Base-by-base conservation (phyloP, 495 filamentous ascomycete genomes). In the Penicillium alfredii region DNA sequence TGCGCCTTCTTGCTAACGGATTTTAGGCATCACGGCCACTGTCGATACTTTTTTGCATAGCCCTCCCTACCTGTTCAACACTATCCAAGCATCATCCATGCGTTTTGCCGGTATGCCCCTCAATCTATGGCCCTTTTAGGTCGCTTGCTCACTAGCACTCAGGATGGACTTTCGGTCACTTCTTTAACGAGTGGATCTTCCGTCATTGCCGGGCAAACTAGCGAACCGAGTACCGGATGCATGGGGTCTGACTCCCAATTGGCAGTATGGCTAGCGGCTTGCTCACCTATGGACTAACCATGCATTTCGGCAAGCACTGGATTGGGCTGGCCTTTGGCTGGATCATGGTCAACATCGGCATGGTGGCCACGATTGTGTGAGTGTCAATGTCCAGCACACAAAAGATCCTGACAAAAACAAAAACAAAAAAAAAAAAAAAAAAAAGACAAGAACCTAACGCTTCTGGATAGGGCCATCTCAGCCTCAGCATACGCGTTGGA, bases 401-500 rank as follows among this genome's bases (percentile, higher is more conserved):
- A n/a, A n/a, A n/a, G n/a, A n/a, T n/a, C n/a, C n/a, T n/a, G n/a
- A n/a, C n/a, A n/a, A n/a, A n/a, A n/a, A n/a, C n/a, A n/a, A n/a
- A n/a, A n/a, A n/a, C n/a, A n/a, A n/a, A n/a, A n/a, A n/a, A n/a
- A n/a, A n/a, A n/a, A n/a, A n/a, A n/a, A n/a, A n/a, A n/a, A n/a
- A n/a, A n/a, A n/a, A n/a, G n/a, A n/a, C n/a, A n/a, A n/a, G n/a
- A n/a, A n/a, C n/a, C n/a, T n/a, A n/a, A n/a, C n/a, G n/a, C n/a
- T n/a, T n/a, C n/a, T n/a, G n/a, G n/a, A 25, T 20, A 66, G 58
- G 3, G 58, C 61, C 10, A 61, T 67, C 10, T 61, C 59, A 11
- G 60, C 57, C 10, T 61, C 59, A 11, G 60, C 57, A n/a, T 56
- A 63, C 35, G 47, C 53, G 3, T 51, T 71, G 5, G 69, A 71